A percentile compares a stretch with the other conserved stretches of the same genome.
These are phyloP conservation scores for Cylindrotheca closterium DNA, from an alignment of 108 stramenopile genomes.

Conservation along the genomic window DNA sequence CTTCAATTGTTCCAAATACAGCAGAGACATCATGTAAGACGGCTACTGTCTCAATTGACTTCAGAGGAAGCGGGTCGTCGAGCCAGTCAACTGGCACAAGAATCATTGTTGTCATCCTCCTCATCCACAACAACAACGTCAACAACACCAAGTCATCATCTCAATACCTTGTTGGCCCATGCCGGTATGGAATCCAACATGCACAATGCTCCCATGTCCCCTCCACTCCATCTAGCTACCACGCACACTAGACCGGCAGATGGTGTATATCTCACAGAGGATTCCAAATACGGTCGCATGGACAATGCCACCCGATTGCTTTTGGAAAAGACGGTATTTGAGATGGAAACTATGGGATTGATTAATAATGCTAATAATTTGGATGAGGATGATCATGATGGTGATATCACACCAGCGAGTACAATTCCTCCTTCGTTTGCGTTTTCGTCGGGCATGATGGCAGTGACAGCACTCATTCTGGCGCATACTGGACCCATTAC, in stretches of 20 bases:
- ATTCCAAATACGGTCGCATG: slow-evolving; percentile 63
- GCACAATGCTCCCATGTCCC: slow-evolving; percentile 65
- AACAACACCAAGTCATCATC: neutral
- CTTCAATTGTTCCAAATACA: no score
- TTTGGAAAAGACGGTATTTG: slow-evolving; percentile 56
- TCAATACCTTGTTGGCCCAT: slow-evolving; percentile 53
- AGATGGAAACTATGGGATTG: slow-evolving; percentile 53
- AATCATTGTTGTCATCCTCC: neutral
- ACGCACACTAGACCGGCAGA: slow-evolving; percentile 76
- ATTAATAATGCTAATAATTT: neutral
- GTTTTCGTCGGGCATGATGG: slow-evolving; percentile 91
- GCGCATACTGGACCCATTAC: slow-evolving; percentile 59
- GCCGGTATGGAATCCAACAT: slow-evolving; percentile 44
- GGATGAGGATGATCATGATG: slow-evolving; percentile 1
- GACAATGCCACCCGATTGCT: slow-evolving; percentile 79
- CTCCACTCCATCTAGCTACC: slow-evolving; percentile 74
- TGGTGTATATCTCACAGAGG: slow-evolving; percentile 53
- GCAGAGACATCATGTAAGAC: no score
- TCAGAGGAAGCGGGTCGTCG: slow-evolving; percentile 2
- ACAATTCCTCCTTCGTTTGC: slow-evolving; percentile 39
- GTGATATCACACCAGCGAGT: no score
- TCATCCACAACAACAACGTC: neutral
- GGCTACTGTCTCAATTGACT: neutral
- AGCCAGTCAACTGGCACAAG: slow-evolving; percentile 1
- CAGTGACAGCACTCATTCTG: slow-evolving; percentile 65